Percentiles rank a stretch among this genome's conserved stretches.
Evolutionary conservation across 257 asterid species (phyloP).

Genomic region (Gentiana macrophylla): DNA sequence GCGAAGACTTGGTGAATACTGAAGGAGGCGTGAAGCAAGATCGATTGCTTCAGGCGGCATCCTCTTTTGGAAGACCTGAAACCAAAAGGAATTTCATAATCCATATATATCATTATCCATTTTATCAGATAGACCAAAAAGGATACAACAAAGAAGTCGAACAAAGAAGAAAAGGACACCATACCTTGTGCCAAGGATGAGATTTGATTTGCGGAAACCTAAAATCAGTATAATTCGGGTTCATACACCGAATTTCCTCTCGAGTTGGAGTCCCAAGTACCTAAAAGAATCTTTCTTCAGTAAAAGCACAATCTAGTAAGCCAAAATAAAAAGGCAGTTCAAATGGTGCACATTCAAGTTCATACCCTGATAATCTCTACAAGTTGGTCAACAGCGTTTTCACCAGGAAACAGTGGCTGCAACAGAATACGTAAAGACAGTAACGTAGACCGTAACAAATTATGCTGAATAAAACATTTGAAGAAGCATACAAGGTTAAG

Average conservation of each 20-base stretch:
- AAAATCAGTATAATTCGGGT: conserved; percentile 82
- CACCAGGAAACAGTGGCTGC: conserved; percentile 94
- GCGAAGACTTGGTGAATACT: conserved; percentile 90
- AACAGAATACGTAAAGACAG: conserved; percentile 4
- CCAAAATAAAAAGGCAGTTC: conserved; percentile 1
- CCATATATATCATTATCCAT: conserved; percentile 3
- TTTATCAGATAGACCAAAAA: not conserved
- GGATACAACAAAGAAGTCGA: not conserved
- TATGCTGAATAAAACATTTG: not conserved
- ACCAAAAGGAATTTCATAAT: conserved; percentile 12
- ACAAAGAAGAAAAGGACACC: not conserved
- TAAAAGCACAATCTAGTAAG: conserved; percentile 4
- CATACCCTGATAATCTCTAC: conserved; percentile 87
- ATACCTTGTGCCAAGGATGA: conserved; percentile 91
- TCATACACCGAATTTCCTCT: conserved; percentile 92
- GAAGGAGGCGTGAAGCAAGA: conserved; percentile 84
- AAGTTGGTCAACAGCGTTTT: conserved; percentile 91
- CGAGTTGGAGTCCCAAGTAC: conserved; percentile 96
- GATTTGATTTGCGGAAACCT: conserved; percentile 91
- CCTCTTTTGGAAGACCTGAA: conserved; percentile 79
- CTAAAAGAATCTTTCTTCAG: conserved; percentile 28
- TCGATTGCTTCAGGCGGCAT: conserved; percentile 98
- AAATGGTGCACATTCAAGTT: conserved; percentile 4
- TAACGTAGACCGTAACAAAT: not conserved
- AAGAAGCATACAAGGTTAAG: not conserved